Percentiles rank a stretch among this genome's conserved stretches.
Evolutionary conservation across 805 yeast species (phyloP).

Genomic region (Naumovozyma baii): DNA sequence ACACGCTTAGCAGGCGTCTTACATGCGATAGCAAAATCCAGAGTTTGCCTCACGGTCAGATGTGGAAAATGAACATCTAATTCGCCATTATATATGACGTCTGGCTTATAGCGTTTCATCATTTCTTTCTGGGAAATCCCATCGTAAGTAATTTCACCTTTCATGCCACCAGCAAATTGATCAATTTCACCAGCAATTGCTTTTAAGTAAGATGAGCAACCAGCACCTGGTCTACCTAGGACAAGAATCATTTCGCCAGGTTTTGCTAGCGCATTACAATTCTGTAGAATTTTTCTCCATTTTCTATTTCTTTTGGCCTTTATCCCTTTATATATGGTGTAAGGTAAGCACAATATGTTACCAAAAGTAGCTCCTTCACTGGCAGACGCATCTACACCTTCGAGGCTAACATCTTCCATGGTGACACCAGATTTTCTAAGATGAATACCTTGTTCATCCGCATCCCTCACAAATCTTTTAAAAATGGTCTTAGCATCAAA

Average conservation of each 20-base stretch:
- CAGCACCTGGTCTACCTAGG: conserved; percentile 63
- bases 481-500: conserved; percentile 15
- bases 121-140: conserved; percentile 29
- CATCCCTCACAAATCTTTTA: conserved; percentile 28
- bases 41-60: conserved; percentile 49
- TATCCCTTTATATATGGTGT: conserved; percentile 13
- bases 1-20: conserved; percentile 49
- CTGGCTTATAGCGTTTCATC: conserved; percentile 42
- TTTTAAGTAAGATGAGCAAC: conserved; percentile 57
- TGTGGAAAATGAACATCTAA: conserved; percentile 56
- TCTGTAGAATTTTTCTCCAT: conserved; percentile 28
- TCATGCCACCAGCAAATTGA: conserved; percentile 28
- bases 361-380: conserved; percentile 28
- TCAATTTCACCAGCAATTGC: conserved; percentile 46
- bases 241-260: conserved; percentile 61
- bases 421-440: conserved; percentile 34
- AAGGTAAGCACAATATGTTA: conserved; percentile 23
- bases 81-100: conserved; percentile 54
- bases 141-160: conserved; percentile 48
- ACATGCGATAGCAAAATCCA: conserved; percentile 43
- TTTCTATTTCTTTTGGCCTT: conserved; percentile 19
- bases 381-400: conserved; percentile 31
- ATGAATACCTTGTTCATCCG: conserved; percentile 35
- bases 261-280: conserved; percentile 35
- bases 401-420: conserved; percentile 25